These are phyloP conservation scores for Candida ovalis DNA, from an alignment of 805 yeast genomes.

Conservation along the genomic window DNA sequence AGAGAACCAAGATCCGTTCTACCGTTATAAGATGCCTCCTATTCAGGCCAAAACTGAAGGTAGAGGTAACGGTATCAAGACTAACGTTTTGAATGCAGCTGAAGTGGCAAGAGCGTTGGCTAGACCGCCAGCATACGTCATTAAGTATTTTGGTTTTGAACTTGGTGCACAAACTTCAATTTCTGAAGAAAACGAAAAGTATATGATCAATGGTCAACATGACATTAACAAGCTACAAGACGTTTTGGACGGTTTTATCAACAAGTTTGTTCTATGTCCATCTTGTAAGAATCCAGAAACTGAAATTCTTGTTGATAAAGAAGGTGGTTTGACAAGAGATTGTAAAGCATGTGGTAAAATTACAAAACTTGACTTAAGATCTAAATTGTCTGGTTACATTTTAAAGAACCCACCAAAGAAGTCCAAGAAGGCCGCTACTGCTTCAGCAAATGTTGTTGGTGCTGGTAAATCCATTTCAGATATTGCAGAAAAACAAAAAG, in stretches of 20 bases:
- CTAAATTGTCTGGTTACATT: constrained; percentile 81
- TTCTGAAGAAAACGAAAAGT: constrained; percentile 78
- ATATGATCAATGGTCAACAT: constrained; percentile 91
- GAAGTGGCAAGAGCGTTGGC: constrained; percentile 94
- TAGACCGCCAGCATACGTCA: constrained; percentile 87
- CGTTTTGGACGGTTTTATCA: constrained; percentile 88
- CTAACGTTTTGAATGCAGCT: constrained; percentile 82
- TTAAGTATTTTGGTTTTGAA: constrained; percentile 94
- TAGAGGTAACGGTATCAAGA: constrained; percentile 98
- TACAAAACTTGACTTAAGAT: constrained; percentile 78
- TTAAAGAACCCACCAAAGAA: constrained; percentile 84
- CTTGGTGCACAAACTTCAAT: constrained; percentile 93
- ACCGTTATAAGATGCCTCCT: constrained; percentile 99
- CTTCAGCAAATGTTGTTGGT: constrained; percentile 84
- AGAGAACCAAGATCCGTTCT: constrained; percentile 96
- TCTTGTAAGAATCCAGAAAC: constrained; percentile 98
- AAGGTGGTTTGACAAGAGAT: constrained; percentile 76
- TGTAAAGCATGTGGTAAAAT: constrained; percentile 98
- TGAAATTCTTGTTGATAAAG: constrained; percentile 75
- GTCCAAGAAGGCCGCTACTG: constrained; percentile 80
- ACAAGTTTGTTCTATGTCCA: constrained; percentile 88
- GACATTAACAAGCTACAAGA: constrained; percentile 90
- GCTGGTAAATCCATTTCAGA: constrained; percentile 81
- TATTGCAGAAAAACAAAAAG: constrained; percentile 55
- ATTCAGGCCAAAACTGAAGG: constrained; percentile 97